Conservation (phyloP, 1,139 yeast genomes). For the Trichomonascaceae sp. region DNA sequence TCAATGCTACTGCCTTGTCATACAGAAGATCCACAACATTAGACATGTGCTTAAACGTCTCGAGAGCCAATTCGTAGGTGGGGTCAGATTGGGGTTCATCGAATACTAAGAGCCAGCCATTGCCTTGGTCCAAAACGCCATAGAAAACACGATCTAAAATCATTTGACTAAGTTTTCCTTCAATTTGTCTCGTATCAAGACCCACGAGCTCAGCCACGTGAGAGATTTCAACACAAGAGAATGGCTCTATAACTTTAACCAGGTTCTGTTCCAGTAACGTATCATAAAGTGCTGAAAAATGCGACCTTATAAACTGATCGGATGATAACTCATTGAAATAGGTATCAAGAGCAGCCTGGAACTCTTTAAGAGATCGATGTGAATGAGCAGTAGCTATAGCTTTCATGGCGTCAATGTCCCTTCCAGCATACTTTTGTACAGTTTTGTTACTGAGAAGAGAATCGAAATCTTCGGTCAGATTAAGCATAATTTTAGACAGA, state of each 20-base stretch:
- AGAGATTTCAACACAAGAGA: conserved; percentile 85
- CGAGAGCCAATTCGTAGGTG: conserved; percentile 82
- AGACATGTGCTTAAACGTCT: conserved; percentile 80
- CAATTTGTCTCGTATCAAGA: conserved; percentile 80
- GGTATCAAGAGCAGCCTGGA: conserved; percentile 68
- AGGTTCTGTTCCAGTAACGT: conserved; percentile 88
- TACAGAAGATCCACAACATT: conserved; percentile 84
- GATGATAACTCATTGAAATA: conserved; percentile 73
- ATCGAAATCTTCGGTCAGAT: conserved; percentile 78
- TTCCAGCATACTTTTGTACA: conserved; percentile 72
- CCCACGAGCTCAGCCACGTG: conserved; percentile 88
- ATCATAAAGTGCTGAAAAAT: conserved; percentile 88
- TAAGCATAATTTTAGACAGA: conserved; percentile 87
- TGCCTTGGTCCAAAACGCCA: conserved; percentile 97
- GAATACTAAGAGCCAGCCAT: conserved; percentile 92
- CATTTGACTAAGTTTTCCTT: conserved; percentile 94
- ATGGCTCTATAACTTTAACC: conserved; percentile 92
- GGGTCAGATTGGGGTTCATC: conserved; percentile 87
- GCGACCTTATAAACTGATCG: conserved; percentile 86
- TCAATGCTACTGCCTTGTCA: conserved; percentile 83
- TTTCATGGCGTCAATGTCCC: conserved; percentile 83
- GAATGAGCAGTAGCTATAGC: conserved; percentile 87
- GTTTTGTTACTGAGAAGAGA: conserved; percentile 71
- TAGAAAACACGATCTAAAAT: conserved; percentile 87
- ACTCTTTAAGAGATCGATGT: conserved; percentile 84